These are phyloP conservation scores for Pharus latifolius DNA, from an alignment of 176 grass and related monocot genomes.

Conservation along the genomic window DNA sequence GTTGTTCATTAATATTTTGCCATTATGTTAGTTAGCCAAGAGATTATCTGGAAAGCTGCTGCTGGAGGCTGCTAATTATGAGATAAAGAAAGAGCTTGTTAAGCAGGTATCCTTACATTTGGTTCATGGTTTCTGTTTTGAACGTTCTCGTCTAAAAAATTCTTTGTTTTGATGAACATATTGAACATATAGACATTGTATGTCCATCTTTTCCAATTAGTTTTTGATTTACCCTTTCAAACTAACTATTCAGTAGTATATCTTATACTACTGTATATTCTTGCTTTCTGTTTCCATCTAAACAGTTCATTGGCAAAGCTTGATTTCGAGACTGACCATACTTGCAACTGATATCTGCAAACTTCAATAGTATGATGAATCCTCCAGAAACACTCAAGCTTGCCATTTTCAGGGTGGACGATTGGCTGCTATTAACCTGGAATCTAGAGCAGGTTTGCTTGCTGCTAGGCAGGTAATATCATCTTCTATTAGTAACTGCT, in stretches of 20 bases:
- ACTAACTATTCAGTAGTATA: neutral
- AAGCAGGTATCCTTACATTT: constrained; percentile 51
- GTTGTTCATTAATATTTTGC: constrained; percentile 15
- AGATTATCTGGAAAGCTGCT: constrained; percentile 82
- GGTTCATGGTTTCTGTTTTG: neutral
- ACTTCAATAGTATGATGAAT: neutral
- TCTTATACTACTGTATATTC: neutral
- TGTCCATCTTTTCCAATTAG: too few relatives aligned
- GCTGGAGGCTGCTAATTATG: constrained; percentile 73
- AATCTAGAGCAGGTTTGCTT: constrained; percentile 66
- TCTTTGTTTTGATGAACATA: neutral
- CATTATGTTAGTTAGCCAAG: constrained; percentile 67
- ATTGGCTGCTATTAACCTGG: constrained; percentile 69
- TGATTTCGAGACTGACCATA: neutral
- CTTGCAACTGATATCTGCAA: neutral
- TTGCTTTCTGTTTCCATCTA: neutral
- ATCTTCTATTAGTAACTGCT: constrained; percentile 13
- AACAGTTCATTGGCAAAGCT: neutral
- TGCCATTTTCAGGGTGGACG: constrained; percentile 56
- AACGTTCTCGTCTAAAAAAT: neutral
- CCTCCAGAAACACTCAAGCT: neutral
- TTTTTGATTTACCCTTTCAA: neutral
- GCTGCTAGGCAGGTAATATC: constrained; percentile 70
- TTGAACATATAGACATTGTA: too few relatives aligned
- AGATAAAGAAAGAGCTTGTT: constrained; percentile 89